phyloP scores from a whole-genome alignment of 78 protist genomes.

The Protostelium mycophagum region DNA sequence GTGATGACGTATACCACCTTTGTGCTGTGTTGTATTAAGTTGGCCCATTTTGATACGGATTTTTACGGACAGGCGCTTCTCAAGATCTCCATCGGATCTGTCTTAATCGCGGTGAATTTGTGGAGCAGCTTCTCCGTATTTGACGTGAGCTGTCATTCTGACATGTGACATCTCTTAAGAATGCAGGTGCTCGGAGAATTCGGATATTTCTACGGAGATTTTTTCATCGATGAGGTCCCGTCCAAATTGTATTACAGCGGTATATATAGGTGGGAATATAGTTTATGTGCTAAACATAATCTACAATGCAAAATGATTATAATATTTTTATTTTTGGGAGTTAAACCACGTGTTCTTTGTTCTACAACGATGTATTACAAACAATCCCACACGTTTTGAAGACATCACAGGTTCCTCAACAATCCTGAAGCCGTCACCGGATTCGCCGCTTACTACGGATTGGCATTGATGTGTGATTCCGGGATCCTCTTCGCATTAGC shows the following conservation, averaged over 20 bases:
- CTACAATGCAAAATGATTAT: background rate
- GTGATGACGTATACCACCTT: slow-evolving; percentile 54
- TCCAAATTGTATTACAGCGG: slow-evolving; percentile 43
- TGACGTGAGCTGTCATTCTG: too few relatives aligned
- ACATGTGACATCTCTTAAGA: too few relatives aligned
- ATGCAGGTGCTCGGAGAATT: slow-evolving; percentile 65
- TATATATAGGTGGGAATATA: slow-evolving; percentile 22
- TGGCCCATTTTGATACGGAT: slow-evolving; percentile 18
- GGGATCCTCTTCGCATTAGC: slow-evolving; percentile 41
- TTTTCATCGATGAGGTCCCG: slow-evolving; percentile 52
- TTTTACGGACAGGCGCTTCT: slow-evolving; percentile 32
- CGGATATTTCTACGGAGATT: slow-evolving; percentile 77
- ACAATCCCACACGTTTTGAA: background rate
- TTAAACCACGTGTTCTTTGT: too few relatives aligned
- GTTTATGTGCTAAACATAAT: background rate
- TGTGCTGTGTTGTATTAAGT: slow-evolving; percentile 30
- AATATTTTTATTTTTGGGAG: too few relatives aligned
- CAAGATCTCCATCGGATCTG: slow-evolving; percentile 40
- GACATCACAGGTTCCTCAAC: slow-evolving; percentile 57
- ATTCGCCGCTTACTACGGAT: slow-evolving; percentile 58
- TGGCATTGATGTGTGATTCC: slow-evolving; percentile 41
- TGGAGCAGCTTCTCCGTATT: slow-evolving; percentile 35
- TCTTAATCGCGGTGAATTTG: slow-evolving; percentile 37
- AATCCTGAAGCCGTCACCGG: slow-evolving; percentile 65
- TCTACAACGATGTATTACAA: too few relatives aligned